phyloP scores from a whole-genome alignment of 1,284 basidiomycete genomes.

The Melanopsichium pennsylvanicum region DNA sequence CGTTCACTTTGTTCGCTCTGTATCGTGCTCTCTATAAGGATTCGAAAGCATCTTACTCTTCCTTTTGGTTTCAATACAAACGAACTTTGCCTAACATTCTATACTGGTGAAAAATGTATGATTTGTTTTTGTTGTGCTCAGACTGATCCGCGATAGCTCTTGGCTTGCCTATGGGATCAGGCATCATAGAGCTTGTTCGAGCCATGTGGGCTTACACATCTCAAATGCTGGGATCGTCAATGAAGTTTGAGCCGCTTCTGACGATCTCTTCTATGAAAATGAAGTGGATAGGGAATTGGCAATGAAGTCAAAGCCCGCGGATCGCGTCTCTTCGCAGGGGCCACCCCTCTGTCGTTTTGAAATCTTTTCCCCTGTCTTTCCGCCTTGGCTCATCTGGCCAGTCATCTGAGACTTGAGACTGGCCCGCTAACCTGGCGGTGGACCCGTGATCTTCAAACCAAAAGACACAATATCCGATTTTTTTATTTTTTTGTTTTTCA shows the following conservation, averaged over 20 bases:
- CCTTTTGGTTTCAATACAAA: slow-evolving; percentile 20
- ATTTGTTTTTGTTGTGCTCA: too few relatives aligned
- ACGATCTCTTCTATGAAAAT: too few relatives aligned
- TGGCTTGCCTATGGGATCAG: too few relatives aligned
- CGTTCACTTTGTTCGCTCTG: too few relatives aligned
- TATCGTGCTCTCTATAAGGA: background rate
- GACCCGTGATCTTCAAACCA: slow-evolving; percentile 20
- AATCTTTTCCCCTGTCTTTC: slow-evolving; percentile 6
- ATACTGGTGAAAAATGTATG: too few relatives aligned
- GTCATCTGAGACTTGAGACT: slow-evolving; percentile 5
- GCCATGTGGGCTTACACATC: too few relatives aligned
- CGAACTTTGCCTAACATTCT: slow-evolving; percentile 12
- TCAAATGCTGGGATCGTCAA: too few relatives aligned
- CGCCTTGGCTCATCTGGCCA: background rate
- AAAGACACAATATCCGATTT: background rate
- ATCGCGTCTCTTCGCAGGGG: slow-evolving; percentile 18
- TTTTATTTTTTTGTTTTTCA: background rate
- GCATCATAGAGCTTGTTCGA: too few relatives aligned
- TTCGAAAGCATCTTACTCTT: slow-evolving; percentile 2
- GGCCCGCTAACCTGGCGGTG: background rate
- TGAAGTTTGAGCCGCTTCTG: too few relatives aligned
- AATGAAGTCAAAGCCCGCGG: too few relatives aligned
- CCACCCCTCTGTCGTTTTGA: slow-evolving; percentile 6
- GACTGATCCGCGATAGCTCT: too few relatives aligned
- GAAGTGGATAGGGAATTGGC: too few relatives aligned